phyloP scores from a whole-genome alignment of 2,329 filamentous ascomycete genomes.

The Fusarium vanettenii region DNA sequence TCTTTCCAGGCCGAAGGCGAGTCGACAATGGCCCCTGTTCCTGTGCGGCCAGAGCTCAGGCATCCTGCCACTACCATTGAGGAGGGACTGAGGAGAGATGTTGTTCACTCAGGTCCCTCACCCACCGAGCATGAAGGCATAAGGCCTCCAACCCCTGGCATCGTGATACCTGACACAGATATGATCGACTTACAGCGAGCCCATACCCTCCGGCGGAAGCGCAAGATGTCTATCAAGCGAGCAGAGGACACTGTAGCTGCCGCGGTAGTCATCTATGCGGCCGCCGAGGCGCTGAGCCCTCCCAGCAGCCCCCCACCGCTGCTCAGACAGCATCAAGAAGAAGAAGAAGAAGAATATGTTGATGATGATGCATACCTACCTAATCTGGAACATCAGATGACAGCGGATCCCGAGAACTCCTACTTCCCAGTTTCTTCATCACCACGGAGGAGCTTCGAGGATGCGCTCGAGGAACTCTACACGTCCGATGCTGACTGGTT shows the following conservation, averaged over 20 bases:
- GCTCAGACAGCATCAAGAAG: conserved; percentile 39
- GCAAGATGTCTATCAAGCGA: conserved; percentile 57
- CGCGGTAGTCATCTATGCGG: conserved; percentile 65
- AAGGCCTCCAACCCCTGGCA: conserved; percentile 57
- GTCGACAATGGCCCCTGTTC: conserved; percentile 18
- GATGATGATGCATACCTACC: conserved; percentile 26
- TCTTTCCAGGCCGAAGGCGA: conserved; percentile 32
- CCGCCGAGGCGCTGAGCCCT: conserved; percentile 60
- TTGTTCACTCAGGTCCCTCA: conserved; percentile 14
- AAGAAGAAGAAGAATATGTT: conserved; percentile 4
- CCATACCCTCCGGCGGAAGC: conserved; percentile 58
- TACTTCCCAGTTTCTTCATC: conserved; percentile 48
- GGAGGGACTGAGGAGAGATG: conserved; percentile 28
- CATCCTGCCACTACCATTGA: conserved; percentile 22
- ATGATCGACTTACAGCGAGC: conserved; percentile 54
- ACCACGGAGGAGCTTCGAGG: conserved; percentile 49
- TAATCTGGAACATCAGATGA: conserved; percentile 42
- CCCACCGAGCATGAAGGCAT: conserved; percentile 25
- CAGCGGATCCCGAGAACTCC: conserved; percentile 41
- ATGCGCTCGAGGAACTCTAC: conserved; percentile 55
- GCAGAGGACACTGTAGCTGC: conserved; percentile 66
- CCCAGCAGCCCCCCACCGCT: conserved; percentile 47
- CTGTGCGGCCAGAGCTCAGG: conserved; percentile 26
- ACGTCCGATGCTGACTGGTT: conserved; percentile 66
- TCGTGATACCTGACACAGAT: conserved; percentile 57